phyloP scores from a whole-genome alignment of 2,329 filamentous ascomycete genomes.

The Colletotrichum simmondsii region DNA sequence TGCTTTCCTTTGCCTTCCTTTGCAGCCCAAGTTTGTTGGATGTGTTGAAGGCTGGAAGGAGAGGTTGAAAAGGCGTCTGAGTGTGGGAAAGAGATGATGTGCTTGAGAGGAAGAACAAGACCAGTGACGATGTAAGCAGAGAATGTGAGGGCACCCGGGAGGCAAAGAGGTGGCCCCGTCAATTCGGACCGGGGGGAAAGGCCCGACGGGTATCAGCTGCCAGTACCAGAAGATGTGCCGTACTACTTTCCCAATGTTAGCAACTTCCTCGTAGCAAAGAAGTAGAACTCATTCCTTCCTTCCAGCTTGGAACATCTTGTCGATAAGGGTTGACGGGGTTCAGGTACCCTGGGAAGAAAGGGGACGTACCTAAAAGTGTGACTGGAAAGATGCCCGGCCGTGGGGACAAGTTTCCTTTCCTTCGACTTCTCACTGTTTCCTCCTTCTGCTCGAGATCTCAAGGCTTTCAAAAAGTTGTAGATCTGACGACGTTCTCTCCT shows the following conservation, averaged over 20 bases:
- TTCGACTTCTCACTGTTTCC: background rate
- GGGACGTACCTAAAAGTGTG: background rate
- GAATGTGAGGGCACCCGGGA: background rate
- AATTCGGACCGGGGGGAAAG: background rate
- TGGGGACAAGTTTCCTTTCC: no score
- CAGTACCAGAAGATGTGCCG: background rate
- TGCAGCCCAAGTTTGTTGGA: background rate
- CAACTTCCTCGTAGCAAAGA: background rate
- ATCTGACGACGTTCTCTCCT: background rate
- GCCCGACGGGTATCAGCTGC: background rate
- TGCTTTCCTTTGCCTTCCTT: slow-evolving; percentile 11
- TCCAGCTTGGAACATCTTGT: background rate
- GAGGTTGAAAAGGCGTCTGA: background rate
- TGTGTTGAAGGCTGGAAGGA: slow-evolving; percentile 9
- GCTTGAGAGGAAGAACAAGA: slow-evolving; percentile 3
- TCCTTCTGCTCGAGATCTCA: background rate
- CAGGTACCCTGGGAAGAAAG: background rate
- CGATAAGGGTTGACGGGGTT: no score
- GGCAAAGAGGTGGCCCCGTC: background rate
- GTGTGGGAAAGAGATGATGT: slow-evolving; percentile 12
- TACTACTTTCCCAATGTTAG: slow-evolving; percentile 13
- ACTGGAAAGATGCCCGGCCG: background rate
- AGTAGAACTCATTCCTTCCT: background rate
- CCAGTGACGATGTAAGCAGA: slow-evolving; percentile 6
- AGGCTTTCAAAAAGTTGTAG: background rate